Base-by-base conservation (phyloP, 306 rosid genomes). In the Psophocarpus tetragonolobus region DNA sequence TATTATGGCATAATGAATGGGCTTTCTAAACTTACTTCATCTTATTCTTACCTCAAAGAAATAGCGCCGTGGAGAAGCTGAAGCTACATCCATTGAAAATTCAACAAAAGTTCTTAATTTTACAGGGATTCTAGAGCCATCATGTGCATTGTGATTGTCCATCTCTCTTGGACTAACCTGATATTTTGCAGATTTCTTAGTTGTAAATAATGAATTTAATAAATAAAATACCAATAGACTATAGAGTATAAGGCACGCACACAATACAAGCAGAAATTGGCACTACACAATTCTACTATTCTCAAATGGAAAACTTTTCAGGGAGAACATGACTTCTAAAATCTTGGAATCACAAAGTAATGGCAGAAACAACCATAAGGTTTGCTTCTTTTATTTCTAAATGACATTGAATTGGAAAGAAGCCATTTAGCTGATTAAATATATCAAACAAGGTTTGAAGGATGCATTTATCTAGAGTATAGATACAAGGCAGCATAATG, bases 21-120 rank as follows among this genome's bases (percentile, higher is more conserved):
- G 74, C 45, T 51, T 76, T 62, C 56, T 71, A 84, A 80, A 81
- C 84, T 64, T 80, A 70, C 70, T 79, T 83, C 71, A 79, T 86
- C 97, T 90, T 90, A 88, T 97, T 86, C 97, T 90, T 90, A 88
- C 98, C 98, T 95, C 98, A 75, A 95, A 90, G 86, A 95, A 91
- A 62, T 92, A 92, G 62, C 92, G 98, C 30, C 98, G 87, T 42
- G 97, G 97, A 24, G 98, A 89, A 78, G 98, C 96, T 35, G 98
- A 95, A 53, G 92, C 91, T 53, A 95, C 84, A 85, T 95, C 97
- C 97, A 92, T 95, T 12, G 95, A 85, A 84, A 86, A 50, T 74
- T 86, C 92, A 63, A 95, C 92, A 69, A 91, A 95, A 72, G 79
- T 83, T 84, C 83, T 95, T 58, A 95, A 85, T 53, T 86, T 89